A percentile compares a stretch with the other conserved stretches of the same genome.
phyloP scores from a whole-genome alignment of 768 basidiomycete species.

The Mrakia hoshinonis region DNA sequence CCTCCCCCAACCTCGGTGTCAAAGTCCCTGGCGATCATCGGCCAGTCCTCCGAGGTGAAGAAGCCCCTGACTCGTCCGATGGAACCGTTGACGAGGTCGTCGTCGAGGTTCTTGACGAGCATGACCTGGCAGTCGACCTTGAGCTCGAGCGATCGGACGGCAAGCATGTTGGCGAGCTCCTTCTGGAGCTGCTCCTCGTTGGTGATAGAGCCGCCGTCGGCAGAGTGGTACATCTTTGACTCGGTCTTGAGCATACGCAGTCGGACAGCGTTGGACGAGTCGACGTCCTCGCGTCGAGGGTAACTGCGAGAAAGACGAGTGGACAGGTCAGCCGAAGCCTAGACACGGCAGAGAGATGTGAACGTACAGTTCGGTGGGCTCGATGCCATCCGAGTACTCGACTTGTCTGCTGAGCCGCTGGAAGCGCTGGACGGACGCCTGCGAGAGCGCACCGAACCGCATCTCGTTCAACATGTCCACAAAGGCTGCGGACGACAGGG shows the following conservation, averaged over 20 bases:
- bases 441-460: slow-evolving; percentile 72
- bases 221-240: slow-evolving; percentile 49
- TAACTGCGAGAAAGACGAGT: slow-evolving; percentile 51
- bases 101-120: slow-evolving; percentile 90
- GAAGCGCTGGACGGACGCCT: slow-evolving; percentile 62
- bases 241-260: slow-evolving; percentile 56
- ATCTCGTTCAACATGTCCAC: slow-evolving; percentile 97
- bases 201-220: slow-evolving; percentile 55
- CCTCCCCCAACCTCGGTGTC: slow-evolving; percentile 36
- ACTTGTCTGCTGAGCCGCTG: slow-evolving; percentile 60
- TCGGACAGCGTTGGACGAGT: slow-evolving; percentile 64
- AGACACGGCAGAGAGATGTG: background rate
- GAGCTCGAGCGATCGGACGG: slow-evolving; percentile 58
- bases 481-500: slow-evolving; percentile 16
- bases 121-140: slow-evolving; percentile 83
- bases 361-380: slow-evolving; percentile 78
- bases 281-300: slow-evolving; percentile 85
- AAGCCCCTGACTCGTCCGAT: slow-evolving; percentile 80
- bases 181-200: slow-evolving; percentile 59
- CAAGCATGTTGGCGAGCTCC: slow-evolving; percentile 85
- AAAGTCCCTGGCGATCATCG: slow-evolving; percentile 40
- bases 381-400: slow-evolving; percentile 67
- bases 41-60: slow-evolving; percentile 43
- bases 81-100: slow-evolving; percentile 84
- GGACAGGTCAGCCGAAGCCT: background rate